Conservation (phyloP, 805 yeast genomes). For the Sugiyamaella floridensis region DNA sequence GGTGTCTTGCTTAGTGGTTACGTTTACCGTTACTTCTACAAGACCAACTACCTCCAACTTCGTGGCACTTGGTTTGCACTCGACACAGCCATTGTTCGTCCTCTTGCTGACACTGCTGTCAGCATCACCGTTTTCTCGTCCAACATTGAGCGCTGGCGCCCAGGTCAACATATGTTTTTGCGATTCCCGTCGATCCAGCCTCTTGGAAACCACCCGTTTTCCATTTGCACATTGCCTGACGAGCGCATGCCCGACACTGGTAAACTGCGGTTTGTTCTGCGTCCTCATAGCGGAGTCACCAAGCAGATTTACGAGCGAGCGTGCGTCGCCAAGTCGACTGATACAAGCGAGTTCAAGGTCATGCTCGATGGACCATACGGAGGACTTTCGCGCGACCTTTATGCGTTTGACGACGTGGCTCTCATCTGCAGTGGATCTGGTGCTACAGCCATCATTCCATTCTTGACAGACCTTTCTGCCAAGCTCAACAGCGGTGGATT, state of each 20-base stretch:
- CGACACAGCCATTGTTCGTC: constrained; percentile 10
- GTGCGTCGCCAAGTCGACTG: not conserved
- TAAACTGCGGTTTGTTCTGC: constrained; percentile 36
- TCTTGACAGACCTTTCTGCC: constrained; percentile 9
- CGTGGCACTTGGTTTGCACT: constrained; percentile 13
- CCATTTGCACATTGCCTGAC: constrained; percentile 7
- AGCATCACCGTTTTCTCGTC: constrained; percentile 9
- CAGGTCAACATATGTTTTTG: constrained; percentile 19
- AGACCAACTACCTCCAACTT: constrained; percentile 14
- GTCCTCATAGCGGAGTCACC: constrained; percentile 21
- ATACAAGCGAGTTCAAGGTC: constrained; percentile 25
- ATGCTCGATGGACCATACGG: constrained; percentile 44
- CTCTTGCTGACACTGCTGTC: constrained; percentile 8
- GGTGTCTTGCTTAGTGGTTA: constrained; percentile 13
- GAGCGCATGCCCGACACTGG: not conserved
- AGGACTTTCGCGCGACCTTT: constrained; percentile 36
- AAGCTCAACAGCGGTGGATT: not conserved
- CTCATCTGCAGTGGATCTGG: constrained; percentile 43
- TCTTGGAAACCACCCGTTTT: constrained; percentile 19
- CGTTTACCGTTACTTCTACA: constrained; percentile 11
- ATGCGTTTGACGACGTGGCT: constrained; percentile 36
- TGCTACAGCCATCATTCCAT: constrained; percentile 28
- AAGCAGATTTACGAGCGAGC: constrained; percentile 10
- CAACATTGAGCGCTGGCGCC: constrained; percentile 11
- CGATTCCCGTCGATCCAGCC: constrained; percentile 15